These are phyloP conservation scores for Ogataea pini DNA, from an alignment of 805 yeast species.

Conservation along the genomic window DNA sequence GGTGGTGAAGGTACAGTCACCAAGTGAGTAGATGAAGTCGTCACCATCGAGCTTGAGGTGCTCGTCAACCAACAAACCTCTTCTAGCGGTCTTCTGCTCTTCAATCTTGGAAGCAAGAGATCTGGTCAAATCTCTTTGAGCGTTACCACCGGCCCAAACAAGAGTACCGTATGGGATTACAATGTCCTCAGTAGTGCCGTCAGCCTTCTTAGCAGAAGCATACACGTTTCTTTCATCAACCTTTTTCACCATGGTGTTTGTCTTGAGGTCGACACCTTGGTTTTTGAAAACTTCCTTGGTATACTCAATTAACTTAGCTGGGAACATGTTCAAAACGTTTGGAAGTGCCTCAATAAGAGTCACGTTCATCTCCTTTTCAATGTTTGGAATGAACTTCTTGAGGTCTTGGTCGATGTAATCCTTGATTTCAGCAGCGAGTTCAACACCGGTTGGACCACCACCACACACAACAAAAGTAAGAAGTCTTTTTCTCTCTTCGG, in stretches of 20 bases:
- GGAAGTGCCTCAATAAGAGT: slow-evolving; percentile 89
- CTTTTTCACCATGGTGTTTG: slow-evolving; percentile 84
- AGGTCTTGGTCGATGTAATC: slow-evolving; percentile 92
- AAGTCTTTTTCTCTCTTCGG: slow-evolving; percentile 77
- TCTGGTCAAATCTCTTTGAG: slow-evolving; percentile 73
- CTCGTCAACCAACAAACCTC: slow-evolving; percentile 85
- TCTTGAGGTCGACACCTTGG: slow-evolving; percentile 67
- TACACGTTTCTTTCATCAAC: slow-evolving; percentile 69
- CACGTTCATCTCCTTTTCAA: slow-evolving; percentile 77
- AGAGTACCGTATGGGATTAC: slow-evolving; percentile 83
- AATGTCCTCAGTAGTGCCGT: slow-evolving; percentile 58
- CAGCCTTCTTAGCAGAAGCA: slow-evolving; percentile 66
- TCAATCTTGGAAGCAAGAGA: slow-evolving; percentile 67
- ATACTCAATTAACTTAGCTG: slow-evolving; percentile 66
- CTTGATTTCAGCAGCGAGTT: slow-evolving; percentile 92
- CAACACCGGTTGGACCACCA: slow-evolving; percentile 98
- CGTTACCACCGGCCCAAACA: slow-evolving; percentile 97
- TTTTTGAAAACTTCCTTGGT: slow-evolving; percentile 73
- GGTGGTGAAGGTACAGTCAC: slow-evolving; percentile 91
- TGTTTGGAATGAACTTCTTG: slow-evolving; percentile 82
- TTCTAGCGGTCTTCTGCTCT: slow-evolving; percentile 77
- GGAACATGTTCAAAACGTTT: slow-evolving; percentile 75
- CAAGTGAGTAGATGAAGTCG: slow-evolving; percentile 76
- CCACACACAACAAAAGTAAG: slow-evolving; percentile 90
- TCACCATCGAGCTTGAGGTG: slow-evolving; percentile 79